phyloP scores from a whole-genome alignment of 139 green algal species.

The Tetradesmus obliquus region DNA sequence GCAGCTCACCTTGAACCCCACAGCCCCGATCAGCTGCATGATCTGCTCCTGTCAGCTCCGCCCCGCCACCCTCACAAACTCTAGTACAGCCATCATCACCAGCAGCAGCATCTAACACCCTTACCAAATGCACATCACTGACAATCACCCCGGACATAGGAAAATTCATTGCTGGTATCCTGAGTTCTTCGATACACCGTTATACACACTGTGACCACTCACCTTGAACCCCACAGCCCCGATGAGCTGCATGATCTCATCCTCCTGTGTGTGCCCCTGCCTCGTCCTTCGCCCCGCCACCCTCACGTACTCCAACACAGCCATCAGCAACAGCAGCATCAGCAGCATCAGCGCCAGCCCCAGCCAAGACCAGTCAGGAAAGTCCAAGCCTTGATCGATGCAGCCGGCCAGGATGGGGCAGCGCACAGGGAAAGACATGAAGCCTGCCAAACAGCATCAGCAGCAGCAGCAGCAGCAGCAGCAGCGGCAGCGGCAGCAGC shows the following conservation, averaged over 20 bases:
- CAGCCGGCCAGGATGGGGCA: conserved; percentile 7
- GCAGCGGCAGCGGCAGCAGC: neutral
- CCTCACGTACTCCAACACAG: conserved; percentile 1
- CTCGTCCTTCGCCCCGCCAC: neutral
- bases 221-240: conserved; percentile 24
- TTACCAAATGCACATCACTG: no score
- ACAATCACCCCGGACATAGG: no score
- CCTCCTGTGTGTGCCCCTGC: neutral
- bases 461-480: neutral
- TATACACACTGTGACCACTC: neutral
- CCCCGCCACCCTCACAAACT: neutral
- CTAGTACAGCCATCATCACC: neutral
- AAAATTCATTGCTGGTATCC: no score
- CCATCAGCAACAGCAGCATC: conserved; percentile 8
- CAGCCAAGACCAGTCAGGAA: conserved; percentile 9
- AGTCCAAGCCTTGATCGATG: neutral
- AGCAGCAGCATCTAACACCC: neutral
- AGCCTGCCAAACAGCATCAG: neutral
- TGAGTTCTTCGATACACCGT: no score
- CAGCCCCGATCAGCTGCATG: conserved; percentile 9
- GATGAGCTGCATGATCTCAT: conserved; percentile 19
- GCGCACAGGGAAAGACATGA: neutral
- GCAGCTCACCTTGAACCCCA: conserved; percentile 12
- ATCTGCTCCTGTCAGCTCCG: neutral
- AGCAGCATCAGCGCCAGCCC: conserved; percentile 19